phyloP scores from a whole-genome alignment of 805 yeast species.

The Nakazawaea wickerhamii region DNA sequence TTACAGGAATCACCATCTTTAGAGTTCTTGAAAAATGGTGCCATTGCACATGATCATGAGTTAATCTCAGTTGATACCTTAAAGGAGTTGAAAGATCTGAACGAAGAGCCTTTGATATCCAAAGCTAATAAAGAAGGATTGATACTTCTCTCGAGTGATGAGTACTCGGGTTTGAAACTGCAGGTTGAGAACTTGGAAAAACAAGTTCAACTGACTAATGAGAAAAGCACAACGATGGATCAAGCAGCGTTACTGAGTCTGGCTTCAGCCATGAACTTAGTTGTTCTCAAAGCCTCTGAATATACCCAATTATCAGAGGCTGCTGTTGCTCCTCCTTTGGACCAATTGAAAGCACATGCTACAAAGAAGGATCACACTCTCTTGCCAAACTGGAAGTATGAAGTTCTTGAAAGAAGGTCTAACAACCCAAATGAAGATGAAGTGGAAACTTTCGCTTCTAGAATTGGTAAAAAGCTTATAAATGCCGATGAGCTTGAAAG shows the following conservation, averaged over 20 bases:
- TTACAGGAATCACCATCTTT: constrained; percentile 14
- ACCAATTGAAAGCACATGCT: constrained; percentile 21
- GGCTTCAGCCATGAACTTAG: constrained; percentile 8
- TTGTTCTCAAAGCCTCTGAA: constrained; percentile 11
- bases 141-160: constrained; percentile 4
- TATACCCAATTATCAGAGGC: constrained; percentile 3
- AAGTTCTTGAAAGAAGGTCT: constrained; percentile 8
- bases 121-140: constrained; percentile 7
- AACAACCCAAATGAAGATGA: constrained; percentile 9
- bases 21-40: constrained; percentile 16
- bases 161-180: neutral
- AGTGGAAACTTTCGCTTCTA: constrained; percentile 18
- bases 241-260: neutral
- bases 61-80: constrained; percentile 3
- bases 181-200: neutral
- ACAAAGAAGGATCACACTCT: constrained; percentile 14
- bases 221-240: neutral
- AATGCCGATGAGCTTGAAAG: constrained; percentile 4
- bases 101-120: constrained; percentile 13
- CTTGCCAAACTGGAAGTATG: constrained; percentile 15
- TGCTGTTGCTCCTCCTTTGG: constrained; percentile 20
- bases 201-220: constrained; percentile 2
- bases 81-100: constrained; percentile 18
- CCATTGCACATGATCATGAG: constrained; percentile 5
- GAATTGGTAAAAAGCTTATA: constrained; percentile 4